Evolutionary conservation across 2,329 filamentous ascomycete species (phyloP).

Genomic region (Xylaria sp.): DNA sequence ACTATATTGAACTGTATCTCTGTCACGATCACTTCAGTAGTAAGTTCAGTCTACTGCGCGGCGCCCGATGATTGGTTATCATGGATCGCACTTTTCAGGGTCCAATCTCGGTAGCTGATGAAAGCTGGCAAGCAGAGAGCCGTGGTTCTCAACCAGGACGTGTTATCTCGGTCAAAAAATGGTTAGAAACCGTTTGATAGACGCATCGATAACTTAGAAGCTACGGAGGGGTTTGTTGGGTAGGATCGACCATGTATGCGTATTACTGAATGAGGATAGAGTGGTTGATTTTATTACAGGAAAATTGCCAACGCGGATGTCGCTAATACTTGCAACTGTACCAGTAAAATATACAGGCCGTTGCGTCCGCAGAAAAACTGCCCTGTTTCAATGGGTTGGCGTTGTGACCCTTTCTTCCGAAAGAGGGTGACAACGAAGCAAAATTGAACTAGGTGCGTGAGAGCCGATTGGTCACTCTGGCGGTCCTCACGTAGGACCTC

Average conservation of each 20-base stretch:
- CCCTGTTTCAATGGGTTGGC: slow-evolving; percentile 14
- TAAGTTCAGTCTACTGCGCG: background rate
- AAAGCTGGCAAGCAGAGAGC: background rate
- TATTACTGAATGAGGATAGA: background rate
- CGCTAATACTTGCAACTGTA: background rate
- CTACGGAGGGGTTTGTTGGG: background rate
- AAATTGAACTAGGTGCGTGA: slow-evolving; percentile 1
- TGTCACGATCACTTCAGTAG: background rate
- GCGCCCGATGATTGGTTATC: background rate
- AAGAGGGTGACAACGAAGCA: slow-evolving; percentile 18
- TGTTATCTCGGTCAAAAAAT: background rate
- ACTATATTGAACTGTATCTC: background rate
- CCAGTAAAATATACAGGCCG: background rate
- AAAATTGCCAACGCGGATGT: background rate
- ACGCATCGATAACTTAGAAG: background rate
- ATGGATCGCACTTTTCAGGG: background rate
- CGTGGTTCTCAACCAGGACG: background rate
- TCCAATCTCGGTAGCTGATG: slow-evolving; percentile 13
- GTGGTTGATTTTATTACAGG: slow-evolving; percentile 7
- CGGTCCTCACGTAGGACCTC: slow-evolving; percentile 21
- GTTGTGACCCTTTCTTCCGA: slow-evolving; percentile 21
- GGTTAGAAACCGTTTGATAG: background rate
- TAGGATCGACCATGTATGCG: slow-evolving; percentile 13
- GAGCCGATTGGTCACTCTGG: slow-evolving; percentile 26
- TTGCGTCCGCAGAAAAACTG: slow-evolving; percentile 2